Base-by-base conservation (phyloP, 495 filamentous ascomycete genomes). In the Ascodesmis nigricans region DNA sequence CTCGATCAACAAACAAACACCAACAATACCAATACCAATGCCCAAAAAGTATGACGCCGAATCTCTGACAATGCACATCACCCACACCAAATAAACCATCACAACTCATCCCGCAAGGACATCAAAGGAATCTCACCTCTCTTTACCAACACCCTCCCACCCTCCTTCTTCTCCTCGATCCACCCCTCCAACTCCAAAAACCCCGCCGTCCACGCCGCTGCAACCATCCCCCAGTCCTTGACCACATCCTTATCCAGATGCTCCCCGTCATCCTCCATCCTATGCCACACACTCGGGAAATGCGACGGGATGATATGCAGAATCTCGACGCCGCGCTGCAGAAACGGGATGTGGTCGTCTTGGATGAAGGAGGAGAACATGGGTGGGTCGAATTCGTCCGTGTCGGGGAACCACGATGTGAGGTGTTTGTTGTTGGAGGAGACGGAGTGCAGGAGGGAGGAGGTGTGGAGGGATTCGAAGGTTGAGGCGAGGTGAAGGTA, bases 291-390 rank as follows among this genome's bases (percentile, higher is more conserved):
- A 0, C 33, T 17, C 7, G 87, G 87, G 46, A 95, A 95, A 1
- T 71, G 69, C 6, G 58, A 64, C 4, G 84, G 75, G 21, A 97
- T 91, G 8, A 92, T 39, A 56, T 97, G 87, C 27, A 97, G 49
- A 3, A 93, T 58, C 29, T 90, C 75, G 0, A 97, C 83, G 1
- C 87, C 87, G 7, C 78, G 62, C 6, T 57, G 58, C 55, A 93
- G 58, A 43, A 97, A 97, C 2, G 87, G 87, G 1, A 90, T 46
- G 50, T 97, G 87, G 45, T 97, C 87, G 51, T 97, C 87, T 39
- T 68, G 55, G 1, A 93, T 66, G 28, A 65, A 55, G 27, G 58
- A 60, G 1, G 59, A 55, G 2, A 44, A 41, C 5, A 49, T 38
- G 32, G 72, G 63, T 13, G 56, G 39, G 27, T 58, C 52, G 3